Conservation (phyloP, 2,329 filamentous ascomycete genomes). For the Fusarium nelsonii region DNA sequence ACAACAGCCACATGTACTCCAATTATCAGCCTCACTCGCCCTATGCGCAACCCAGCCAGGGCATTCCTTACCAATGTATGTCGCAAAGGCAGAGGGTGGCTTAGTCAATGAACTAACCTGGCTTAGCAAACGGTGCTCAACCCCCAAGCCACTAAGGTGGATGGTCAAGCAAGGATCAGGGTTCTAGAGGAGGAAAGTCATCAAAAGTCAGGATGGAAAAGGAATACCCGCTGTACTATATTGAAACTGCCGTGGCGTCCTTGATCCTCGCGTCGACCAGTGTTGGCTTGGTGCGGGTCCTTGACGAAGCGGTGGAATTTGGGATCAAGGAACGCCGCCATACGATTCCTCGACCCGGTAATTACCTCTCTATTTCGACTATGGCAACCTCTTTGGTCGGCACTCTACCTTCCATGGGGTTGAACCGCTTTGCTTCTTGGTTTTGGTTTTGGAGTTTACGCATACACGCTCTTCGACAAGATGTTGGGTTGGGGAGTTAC, state of each 20-base stretch:
- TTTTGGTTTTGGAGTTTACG: constrained; percentile 47
- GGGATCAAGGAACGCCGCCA: constrained; percentile 10
- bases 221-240: constrained; percentile 49
- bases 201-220: constrained; percentile 48
- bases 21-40: constrained; percentile 70
- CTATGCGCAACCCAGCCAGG: constrained; percentile 67
- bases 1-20: constrained; percentile 65
- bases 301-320: not conserved
- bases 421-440: constrained; percentile 29
- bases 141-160: constrained; percentile 51
- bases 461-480: constrained; percentile 44
- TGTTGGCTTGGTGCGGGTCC: not conserved
- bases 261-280: not conserved
- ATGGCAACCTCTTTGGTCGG: constrained; percentile 2
- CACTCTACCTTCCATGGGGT: not conserved
- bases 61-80: constrained; percentile 72
- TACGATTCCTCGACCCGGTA: constrained; percentile 16
- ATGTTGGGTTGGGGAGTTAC: constrained; percentile 42
- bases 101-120: constrained; percentile 33
- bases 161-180: constrained; percentile 30
- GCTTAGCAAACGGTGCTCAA: constrained; percentile 52
- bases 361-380: constrained; percentile 36
- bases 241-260: constrained; percentile 31
- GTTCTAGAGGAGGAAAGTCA: constrained; percentile 48
- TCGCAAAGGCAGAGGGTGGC: constrained; percentile 35